A percentile compares a stretch with the other conserved stretches of the same genome.
Evolutionary conservation across 176 grass and related monocot species (phyloP).

Genomic region (Neostapfia colusana): DNA sequence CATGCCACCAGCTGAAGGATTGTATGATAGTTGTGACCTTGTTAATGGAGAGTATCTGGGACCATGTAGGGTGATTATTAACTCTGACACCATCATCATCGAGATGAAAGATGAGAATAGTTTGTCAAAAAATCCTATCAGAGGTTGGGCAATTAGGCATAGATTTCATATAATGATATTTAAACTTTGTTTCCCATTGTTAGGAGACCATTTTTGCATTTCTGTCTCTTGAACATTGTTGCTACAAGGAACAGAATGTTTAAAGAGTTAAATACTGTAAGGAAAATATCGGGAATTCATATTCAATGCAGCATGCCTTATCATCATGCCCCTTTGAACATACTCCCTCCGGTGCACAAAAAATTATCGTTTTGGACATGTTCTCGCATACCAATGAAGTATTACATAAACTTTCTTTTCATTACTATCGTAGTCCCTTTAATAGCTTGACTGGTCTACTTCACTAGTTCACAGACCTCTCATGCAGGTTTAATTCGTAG

Average conservation of each 20-base stretch:
- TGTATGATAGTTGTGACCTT: conserved; percentile 58
- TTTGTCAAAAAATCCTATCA: conserved; percentile 24
- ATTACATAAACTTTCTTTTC: too few relatives aligned
- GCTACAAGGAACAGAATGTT: not conserved
- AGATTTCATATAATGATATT: conserved; percentile 52
- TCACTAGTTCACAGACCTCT: too few relatives aligned
- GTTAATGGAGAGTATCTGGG: conserved; percentile 45
- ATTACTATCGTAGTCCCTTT: too few relatives aligned
- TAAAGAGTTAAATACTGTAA: not conserved
- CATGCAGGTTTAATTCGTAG: too few relatives aligned
- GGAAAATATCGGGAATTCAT: not conserved
- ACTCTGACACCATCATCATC: conserved; percentile 40
- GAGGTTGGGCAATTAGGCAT: conserved; percentile 38
- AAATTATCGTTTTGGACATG: too few relatives aligned
- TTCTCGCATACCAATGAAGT: too few relatives aligned
- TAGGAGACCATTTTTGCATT: conserved; percentile 9
- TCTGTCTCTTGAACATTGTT: conserved; percentile 4
- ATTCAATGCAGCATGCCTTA: not conserved
- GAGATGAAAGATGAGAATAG: conserved; percentile 46
- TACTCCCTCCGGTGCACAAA: too few relatives aligned
- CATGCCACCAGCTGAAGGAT: conserved; percentile 58
- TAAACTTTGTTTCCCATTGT: conserved; percentile 7
- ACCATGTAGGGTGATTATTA: conserved; percentile 54
- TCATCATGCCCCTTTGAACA: conserved; percentile 6
- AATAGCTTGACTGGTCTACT: too few relatives aligned